These are phyloP conservation scores for Paramecium pentaurelia DNA, from an alignment of 73 alveolate genomes.

Conservation along the genomic window DNA sequence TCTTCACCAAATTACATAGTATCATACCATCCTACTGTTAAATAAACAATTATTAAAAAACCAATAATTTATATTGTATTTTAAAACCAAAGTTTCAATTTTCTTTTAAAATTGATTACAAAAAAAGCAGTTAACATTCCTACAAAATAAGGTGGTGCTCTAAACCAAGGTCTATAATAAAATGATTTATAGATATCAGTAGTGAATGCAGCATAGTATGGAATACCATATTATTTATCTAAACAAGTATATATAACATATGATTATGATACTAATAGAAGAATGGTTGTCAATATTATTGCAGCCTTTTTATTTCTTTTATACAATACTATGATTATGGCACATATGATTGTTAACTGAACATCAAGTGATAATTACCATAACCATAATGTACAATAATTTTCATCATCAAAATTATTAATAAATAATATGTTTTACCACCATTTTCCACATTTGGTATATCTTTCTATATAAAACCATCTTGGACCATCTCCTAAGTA, in stretches of 20 bases:
- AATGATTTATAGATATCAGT: background rate
- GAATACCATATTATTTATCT: background rate
- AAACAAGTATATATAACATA: background rate
- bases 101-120: background rate
- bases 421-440: conserved; percentile 18
- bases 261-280: background rate
- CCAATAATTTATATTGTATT: background rate
- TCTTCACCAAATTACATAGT: background rate
- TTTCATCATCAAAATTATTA: conserved; percentile 20
- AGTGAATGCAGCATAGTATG: background rate
- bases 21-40: conserved; percentile 36
- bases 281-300: background rate
- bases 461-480: conserved; percentile 32
- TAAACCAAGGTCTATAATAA: conserved; percentile 29
- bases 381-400: conserved; percentile 1
- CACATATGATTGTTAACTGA: background rate
- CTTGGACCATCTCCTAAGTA: conserved; percentile 15
- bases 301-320: background rate
- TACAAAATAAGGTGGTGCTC: conserved; percentile 27
- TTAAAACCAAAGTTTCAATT: background rate
- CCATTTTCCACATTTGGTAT: conserved; percentile 1
- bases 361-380: conserved; percentile 26
- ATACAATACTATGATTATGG: background rate
- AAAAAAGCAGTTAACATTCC: conserved; percentile 12
- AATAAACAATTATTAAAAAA: background rate